Conservation (phyloP, 352 stramenopile species). For the Phytophthora hybrid region DNA sequence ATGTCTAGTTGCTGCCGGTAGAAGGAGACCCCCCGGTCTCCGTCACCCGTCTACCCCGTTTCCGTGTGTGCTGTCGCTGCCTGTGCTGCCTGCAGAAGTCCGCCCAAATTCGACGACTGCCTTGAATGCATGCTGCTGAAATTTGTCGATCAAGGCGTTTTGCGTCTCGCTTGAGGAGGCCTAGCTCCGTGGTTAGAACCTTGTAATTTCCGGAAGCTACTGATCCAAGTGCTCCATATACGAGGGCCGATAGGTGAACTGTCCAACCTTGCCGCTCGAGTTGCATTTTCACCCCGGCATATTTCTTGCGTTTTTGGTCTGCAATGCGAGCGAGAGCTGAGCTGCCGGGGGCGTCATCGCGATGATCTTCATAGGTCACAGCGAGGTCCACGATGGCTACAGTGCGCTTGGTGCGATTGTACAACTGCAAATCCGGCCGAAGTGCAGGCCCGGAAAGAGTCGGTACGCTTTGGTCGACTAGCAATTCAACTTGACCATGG, state of each 20-base stretch:
- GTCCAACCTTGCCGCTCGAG: not conserved
- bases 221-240: not conserved
- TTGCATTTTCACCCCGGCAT: not conserved
- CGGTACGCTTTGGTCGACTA: not conserved
- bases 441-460: not conserved
- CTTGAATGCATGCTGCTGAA: not conserved
- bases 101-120: not conserved
- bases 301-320: not conserved
- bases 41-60: not conserved
- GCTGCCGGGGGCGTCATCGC: no score
- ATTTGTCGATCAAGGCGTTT: not conserved
- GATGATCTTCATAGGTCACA: not conserved
- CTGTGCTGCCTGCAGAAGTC: not conserved
- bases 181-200: not conserved
- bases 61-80: not conserved
- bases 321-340: no score
- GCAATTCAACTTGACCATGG: not conserved
- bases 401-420: not conserved
- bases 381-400: not conserved
- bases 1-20: not conserved
- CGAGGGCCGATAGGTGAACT: not conserved
- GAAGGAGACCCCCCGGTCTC: conserved; percentile 15
- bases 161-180: not conserved
- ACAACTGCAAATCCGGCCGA: not conserved
- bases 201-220: not conserved